A percentile compares a stretch with the other conserved stretches of the same genome.
These are phyloP conservation scores for Xylaria castorea DNA, from an alignment of 495 filamentous ascomycete species.

Conservation along the genomic window DNA sequence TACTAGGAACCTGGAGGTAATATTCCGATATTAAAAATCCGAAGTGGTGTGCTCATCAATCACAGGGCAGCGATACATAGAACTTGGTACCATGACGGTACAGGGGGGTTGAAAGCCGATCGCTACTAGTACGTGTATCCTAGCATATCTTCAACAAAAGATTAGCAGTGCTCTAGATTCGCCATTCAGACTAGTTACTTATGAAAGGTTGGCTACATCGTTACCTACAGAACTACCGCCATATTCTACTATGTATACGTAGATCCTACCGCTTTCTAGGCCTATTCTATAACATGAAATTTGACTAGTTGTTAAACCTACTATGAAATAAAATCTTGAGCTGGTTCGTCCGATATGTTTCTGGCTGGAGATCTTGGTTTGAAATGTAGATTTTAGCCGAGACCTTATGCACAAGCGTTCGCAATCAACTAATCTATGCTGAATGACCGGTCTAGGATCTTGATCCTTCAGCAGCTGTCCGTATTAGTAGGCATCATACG, in stretches of 20 bases:
- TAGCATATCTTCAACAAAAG: slow-evolving; percentile 10
- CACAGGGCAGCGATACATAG: not conserved
- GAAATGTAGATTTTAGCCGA: slow-evolving; percentile 10
- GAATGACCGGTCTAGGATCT: not conserved
- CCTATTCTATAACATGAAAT: not conserved
- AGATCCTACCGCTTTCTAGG: not conserved
- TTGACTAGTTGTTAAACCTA: not conserved
- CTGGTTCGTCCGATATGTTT: not conserved
- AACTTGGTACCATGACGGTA: not conserved
- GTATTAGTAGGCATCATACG: not conserved
- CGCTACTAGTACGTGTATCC: slow-evolving; percentile 3
- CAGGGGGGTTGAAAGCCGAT: not conserved
- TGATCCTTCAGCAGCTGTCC: not conserved
- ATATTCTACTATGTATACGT: not conserved
- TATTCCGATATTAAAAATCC: slow-evolving; percentile 18
- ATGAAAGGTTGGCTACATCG: not conserved
- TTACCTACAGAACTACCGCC: not conserved
- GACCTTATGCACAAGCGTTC: not conserved
- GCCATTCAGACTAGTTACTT: not conserved
- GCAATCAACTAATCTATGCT: slow-evolving; percentile 6
- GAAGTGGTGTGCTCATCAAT: slow-evolving; percentile 16
- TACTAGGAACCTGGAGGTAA: not conserved
- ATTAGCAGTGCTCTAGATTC: not conserved
- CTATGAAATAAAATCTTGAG: not conserved
- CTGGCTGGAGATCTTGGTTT: not conserved